Percentiles rank a stretch among this genome's conserved stretches.
Evolutionary conservation across 805 yeast genomes (phyloP).

Genomic region (Naumovozyma castellii): DNA sequence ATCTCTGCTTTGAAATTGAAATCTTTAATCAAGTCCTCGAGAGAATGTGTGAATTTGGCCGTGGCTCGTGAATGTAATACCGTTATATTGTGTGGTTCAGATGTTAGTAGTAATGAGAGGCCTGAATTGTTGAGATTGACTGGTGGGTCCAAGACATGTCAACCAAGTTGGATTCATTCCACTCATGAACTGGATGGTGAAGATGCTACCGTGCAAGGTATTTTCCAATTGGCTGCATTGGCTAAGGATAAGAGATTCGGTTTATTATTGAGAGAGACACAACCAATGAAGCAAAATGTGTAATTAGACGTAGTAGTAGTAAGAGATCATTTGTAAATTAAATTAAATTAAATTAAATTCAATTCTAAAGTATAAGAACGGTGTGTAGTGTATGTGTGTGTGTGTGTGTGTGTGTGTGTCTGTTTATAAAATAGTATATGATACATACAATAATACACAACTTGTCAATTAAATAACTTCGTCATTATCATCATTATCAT

Average conservation of each 20-base stretch:
- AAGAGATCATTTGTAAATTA: too few species aligned
- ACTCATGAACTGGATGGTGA: constrained; percentile 49
- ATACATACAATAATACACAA: not conserved
- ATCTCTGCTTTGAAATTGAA: constrained; percentile 60
- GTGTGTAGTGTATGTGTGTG: too few species aligned
- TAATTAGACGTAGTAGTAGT: not conserved
- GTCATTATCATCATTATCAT: constrained; percentile 25
- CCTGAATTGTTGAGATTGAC: constrained; percentile 66
- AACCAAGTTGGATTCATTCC: constrained; percentile 86
- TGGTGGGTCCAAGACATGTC: constrained; percentile 61
- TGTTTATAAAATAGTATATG: not conserved
- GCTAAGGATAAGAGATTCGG: constrained; percentile 65
- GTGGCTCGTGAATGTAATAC: constrained; percentile 78
- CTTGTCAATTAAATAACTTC: constrained; percentile 3
- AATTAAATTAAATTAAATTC: too few species aligned
- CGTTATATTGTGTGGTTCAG: constrained; percentile 46
- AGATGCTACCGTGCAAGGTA: constrained; percentile 34
- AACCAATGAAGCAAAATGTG: constrained; percentile 37
- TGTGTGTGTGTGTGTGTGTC: not conserved
- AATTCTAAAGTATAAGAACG: too few species aligned
- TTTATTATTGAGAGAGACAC: constrained; percentile 52
- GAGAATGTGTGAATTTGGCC: constrained; percentile 40
- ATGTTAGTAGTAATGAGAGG: constrained; percentile 31
- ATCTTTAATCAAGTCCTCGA: constrained; percentile 42
- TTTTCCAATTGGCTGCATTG: constrained; percentile 47